Evolutionary conservation across 805 yeast species (phyloP), one percentile per base, ranked within the genome.

Genomic region (Metschnikowia santaceciliae): DNA sequence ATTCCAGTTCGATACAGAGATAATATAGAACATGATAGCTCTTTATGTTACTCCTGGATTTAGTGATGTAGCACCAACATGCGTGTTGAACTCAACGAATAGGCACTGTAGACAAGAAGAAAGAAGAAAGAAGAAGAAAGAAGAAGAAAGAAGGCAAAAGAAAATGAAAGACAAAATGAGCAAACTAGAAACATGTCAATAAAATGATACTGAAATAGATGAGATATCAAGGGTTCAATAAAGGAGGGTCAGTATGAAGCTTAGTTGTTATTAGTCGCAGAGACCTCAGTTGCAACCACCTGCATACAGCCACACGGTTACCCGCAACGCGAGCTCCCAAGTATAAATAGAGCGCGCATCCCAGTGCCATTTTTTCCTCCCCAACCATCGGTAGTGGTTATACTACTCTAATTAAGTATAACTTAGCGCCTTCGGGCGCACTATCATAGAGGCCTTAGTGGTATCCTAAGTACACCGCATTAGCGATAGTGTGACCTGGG

Each of bases 311-410:
- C 2, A 7, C 10, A 15, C 13, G 36, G 52, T 57, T 57, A 57
- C 60, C 60, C 60, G 60, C 42, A 49, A 23, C 6, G 4, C n/a
- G n/a, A 6, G 32, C 6, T 10, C 6, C 10, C 19, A 39, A 42
- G 47, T 57, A 57, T 57, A 57, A 48, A 49, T 30, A 22, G 46
- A 42, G 51, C 50, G 54, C 52, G 50, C 45, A 30, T 35, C 53
- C 55, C 54, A 35, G 48, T 48, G 26, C 58, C 59, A 19, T 10
- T 14, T 26, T 47, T 55, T 51, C 17, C 32, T 30, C 36, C 23
- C 47, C 51, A 56, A 78, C 75, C 88, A 83, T 83, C 86, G 81
- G 88, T 83, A 83, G 88, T 81, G 88, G 88, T 82, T 83, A 82
- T 82, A 81, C 88, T 83, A 82, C 80, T 78, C 82, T 72, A 68